Evolutionary conservation across 495 filamentous ascomycete species (phyloP), one percentile per base, ranked within the genome.

Genomic region (Cercophora scortea): DNA sequence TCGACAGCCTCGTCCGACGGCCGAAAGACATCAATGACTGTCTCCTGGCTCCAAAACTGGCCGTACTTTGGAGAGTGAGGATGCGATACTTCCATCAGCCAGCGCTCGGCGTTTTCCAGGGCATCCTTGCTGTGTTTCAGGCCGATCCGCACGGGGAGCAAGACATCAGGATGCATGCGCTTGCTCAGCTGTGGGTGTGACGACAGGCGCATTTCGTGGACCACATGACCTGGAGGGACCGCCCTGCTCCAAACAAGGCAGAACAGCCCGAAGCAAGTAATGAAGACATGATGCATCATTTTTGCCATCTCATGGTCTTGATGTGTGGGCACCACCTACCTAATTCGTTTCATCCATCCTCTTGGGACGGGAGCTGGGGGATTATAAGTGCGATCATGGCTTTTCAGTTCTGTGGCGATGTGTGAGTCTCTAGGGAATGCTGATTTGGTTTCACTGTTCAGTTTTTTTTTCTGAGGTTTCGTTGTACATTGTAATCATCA

Each of bases 31-130:
- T 78, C 72, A 40, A 71, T 64, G 33, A 80, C 66, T 48, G 80
- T 66, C 8, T 72, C 49, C 11, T 61, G 52, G 7, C 62, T 71
- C 74, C 74, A 67, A 57, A 81, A 69, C 50, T 79, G 64, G 11
- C 79, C 79, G 58, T 76, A 81, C 38, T 70, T 74, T 9, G 65
- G 57, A 0, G 79, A 82, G 6, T 52, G 81, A 75, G 58, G 87
- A 83, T 34, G 87, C 83, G 67, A 60, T 44, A 61, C 49, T 8
- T 61, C 55, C 55, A 58, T 58, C 33, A 61, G 34, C 39, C 39
- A 54, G 34, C 58, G n/a, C 42, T 61, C 51, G n/a, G 52, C 58
- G 3, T 43, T 35, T 0, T 55, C 38, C 13, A 61, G 45, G 9
- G 36, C 36, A 38, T 10, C 13, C n/a, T 58, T 58, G 39, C 42